A percentile compares a stretch with the other conserved stretches of the same genome.
phyloP scores from a whole-genome alignment of 495 filamentous ascomycete species.

The Aspergillus baeticus region DNA sequence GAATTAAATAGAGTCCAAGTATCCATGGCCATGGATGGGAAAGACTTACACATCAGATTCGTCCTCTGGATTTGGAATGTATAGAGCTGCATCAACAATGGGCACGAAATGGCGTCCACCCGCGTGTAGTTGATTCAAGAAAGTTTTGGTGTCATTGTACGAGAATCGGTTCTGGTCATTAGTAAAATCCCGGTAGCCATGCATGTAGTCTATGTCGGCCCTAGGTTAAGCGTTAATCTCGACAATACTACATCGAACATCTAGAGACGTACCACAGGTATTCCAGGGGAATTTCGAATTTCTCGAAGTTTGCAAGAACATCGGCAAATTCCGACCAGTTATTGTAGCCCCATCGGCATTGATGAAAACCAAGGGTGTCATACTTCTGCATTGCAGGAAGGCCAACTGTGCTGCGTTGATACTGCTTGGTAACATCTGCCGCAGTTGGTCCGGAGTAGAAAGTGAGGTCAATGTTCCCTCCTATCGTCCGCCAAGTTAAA shows the following conservation, averaged over 20 bases:
- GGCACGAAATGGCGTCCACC: slow-evolving; percentile 74
- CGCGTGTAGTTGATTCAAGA: slow-evolving; percentile 63
- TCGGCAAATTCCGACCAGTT: slow-evolving; percentile 55
- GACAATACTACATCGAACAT: neutral
- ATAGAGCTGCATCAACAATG: slow-evolving; percentile 83
- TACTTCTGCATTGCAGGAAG: slow-evolving; percentile 65
- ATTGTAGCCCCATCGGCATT: slow-evolving; percentile 65
- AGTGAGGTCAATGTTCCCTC: slow-evolving; percentile 62
- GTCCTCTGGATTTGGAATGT: slow-evolving; percentile 72
- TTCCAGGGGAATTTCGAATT: slow-evolving; percentile 61
- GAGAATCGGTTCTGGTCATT: slow-evolving; percentile 52
- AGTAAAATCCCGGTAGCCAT: slow-evolving; percentile 57
- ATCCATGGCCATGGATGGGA: neutral
- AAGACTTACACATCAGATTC: slow-evolving; percentile 58
- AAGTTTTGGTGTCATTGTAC: slow-evolving; percentile 51
- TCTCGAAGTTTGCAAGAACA: slow-evolving; percentile 57
- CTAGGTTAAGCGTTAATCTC: slow-evolving; percentile 22
- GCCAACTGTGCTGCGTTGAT: slow-evolving; percentile 54
- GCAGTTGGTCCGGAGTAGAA: slow-evolving; percentile 61
- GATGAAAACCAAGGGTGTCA: slow-evolving; percentile 61
- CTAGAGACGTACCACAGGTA: slow-evolving; percentile 59
- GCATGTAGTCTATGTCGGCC: slow-evolving; percentile 61
- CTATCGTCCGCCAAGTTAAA: slow-evolving; percentile 73
- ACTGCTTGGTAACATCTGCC: slow-evolving; percentile 55
- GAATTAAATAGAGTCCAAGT: neutral